A percentile compares a stretch with the other conserved stretches of the same genome.
Evolutionary conservation across 495 filamentous ascomycete genomes (phyloP).

Genomic region (Hypoxylon perforatum): DNA sequence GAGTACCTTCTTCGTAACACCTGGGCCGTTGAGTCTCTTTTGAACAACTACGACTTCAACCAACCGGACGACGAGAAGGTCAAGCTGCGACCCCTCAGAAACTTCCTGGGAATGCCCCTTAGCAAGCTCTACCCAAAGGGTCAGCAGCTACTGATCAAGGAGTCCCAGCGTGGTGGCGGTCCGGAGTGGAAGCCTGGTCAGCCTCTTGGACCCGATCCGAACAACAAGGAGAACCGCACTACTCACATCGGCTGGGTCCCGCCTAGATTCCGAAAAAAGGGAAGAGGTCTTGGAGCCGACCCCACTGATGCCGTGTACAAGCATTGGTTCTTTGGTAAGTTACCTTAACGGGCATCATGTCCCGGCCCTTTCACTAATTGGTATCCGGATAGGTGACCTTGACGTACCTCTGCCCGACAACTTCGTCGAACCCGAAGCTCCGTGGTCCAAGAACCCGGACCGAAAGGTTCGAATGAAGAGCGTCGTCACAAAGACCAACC

Average conservation of each 20-base stretch:
- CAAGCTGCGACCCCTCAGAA: background rate
- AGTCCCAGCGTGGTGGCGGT: background rate
- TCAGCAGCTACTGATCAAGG: background rate
- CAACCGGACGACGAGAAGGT: background rate
- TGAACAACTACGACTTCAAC: slow-evolving; percentile 6
- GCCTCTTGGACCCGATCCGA: background rate
- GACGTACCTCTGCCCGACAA: background rate
- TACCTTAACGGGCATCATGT: background rate
- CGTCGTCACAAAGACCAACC: background rate
- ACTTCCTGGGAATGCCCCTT: background rate
- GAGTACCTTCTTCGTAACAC: background rate
- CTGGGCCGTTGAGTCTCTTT: background rate
- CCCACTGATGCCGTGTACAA: slow-evolving; percentile 3
- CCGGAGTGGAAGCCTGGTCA: slow-evolving; percentile 1
- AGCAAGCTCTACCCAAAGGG: background rate
- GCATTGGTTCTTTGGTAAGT: slow-evolving; percentile 11
- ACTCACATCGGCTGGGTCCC: slow-evolving; percentile 9
- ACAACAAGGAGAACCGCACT: background rate
- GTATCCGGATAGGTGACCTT: background rate
- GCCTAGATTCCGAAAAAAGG: background rate
- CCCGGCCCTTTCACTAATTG: background rate
- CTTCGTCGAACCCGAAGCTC: background rate
- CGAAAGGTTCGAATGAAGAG: background rate
- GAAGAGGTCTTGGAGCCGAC: slow-evolving; percentile 5
- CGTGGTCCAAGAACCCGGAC: background rate